Percentiles rank a stretch among this genome's conserved stretches.
These are phyloP conservation scores for Penicillium taxi DNA, from an alignment of 495 filamentous ascomycete species.

Conservation along the genomic window DNA sequence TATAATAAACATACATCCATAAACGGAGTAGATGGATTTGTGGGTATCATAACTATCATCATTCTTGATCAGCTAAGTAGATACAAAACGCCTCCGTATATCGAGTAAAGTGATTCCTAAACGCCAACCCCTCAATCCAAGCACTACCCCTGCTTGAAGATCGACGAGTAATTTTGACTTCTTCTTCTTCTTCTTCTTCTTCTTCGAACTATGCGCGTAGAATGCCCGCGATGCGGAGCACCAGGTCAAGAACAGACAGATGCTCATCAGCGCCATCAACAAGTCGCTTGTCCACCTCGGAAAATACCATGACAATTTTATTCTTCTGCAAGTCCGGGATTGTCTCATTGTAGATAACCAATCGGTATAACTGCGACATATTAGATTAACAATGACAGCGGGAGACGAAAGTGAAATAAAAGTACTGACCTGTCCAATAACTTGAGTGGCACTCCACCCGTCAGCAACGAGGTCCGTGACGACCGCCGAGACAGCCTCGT, in stretches of 20 bases:
- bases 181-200: too few species aligned
- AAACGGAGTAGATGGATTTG: too few species aligned
- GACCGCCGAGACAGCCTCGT: constrained; percentile 64
- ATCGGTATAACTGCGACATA: constrained; percentile 63
- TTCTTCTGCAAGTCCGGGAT: constrained; percentile 81
- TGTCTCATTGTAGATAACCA: constrained; percentile 72
- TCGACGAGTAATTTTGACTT: constrained; percentile 1
- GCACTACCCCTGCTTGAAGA: not conserved
- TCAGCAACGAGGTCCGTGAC: constrained; percentile 90
- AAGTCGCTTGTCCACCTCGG: constrained; percentile 85
- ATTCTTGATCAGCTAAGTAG: constrained; percentile 9
- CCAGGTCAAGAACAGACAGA: constrained; percentile 76
- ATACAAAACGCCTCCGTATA: constrained; percentile 18
- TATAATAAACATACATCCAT: too few species aligned
- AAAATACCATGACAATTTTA: constrained; percentile 81
- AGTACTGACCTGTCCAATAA: constrained; percentile 61
- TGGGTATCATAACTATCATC: constrained; percentile 23
- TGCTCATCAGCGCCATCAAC: constrained; percentile 99
- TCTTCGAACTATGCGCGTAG: too few species aligned
- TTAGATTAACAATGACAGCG: constrained; percentile 4
- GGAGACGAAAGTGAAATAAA: not conserved
- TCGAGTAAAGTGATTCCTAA: constrained; percentile 5
- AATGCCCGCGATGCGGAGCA: constrained; percentile 70
- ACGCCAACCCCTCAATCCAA: constrained; percentile 9
- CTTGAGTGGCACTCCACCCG: constrained; percentile 94